Evolutionary conservation across 176 grass and related monocot species (phyloP), one percentile per base, ranked within the genome.

Genomic region (Microstegium vimineum): DNA sequence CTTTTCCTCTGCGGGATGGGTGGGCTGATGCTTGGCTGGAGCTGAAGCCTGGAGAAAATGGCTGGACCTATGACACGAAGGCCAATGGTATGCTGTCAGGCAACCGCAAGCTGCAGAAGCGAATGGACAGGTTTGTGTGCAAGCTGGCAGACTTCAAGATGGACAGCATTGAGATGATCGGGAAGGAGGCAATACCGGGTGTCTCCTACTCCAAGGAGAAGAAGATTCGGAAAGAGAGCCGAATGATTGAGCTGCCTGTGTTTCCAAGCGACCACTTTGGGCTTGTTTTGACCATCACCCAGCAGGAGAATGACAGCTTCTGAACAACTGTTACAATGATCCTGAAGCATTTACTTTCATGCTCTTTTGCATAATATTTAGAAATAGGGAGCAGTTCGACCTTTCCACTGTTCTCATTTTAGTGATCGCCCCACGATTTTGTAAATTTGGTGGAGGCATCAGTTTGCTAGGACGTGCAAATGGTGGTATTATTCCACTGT

Each of bases 261-360:
- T 78, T 94, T 23, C 92, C 94, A 6, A 97, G 92, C 6, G 92
- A 97, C 61, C 94, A 97, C 69, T 97, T 89, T 40, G 92, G 94
- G n/a, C 88, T 97, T 63, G 76, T 97, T 31, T 64, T 90, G 73
- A 97, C 83, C 12, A 77, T 92, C 46, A 73, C 68, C 11, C 43
- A 35, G 81, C 34, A 34, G 80, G 42, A 7, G 7, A 23, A 26
- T 30, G 67, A 45, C 62, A 73, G 18, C 1, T 69, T 33, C 16
- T 87, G 49, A 89, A 62, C 36, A 62, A 42, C 28, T 10, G 35
- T 61, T 38, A 1, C 22, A 28, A 18, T 20, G 47, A 4, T 59
- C 47, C 10, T 37, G 8, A 46, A 17, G 2, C 73, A 33, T 59
- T 69, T 69, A 30, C 18, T n/a, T 3, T 56, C 34, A 5, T 26